Conservation (phyloP, 2,329 filamentous ascomycete genomes). For the Sporothrix protearum region DNA sequence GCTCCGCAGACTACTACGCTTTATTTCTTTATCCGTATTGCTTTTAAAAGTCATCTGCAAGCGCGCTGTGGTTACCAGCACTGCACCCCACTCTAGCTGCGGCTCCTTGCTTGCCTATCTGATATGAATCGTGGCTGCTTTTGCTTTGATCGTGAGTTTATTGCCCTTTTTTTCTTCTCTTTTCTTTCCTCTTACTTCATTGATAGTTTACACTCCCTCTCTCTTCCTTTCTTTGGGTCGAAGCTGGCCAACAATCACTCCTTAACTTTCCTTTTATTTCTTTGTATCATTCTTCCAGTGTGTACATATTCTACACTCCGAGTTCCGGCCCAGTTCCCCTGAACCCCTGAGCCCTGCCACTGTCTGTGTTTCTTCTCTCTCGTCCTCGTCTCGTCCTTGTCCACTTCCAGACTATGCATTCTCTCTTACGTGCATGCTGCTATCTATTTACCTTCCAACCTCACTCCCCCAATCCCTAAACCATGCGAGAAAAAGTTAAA, state of each 20-base stretch:
- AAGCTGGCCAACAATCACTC: neutral
- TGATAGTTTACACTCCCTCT: no score
- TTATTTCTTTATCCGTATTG: neutral
- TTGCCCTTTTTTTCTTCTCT: neutral
- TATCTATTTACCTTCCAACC: neutral
- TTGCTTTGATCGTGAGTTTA: neutral
- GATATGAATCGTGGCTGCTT: neutral
- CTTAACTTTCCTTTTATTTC: neutral
- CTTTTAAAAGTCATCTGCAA: neutral
- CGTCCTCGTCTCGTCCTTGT: neutral
- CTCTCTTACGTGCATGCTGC: neutral
- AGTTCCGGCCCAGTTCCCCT: conserved; percentile 6
- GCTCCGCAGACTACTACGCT: conserved; percentile 2
- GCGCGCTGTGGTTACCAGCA: neutral
- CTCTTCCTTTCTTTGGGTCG: neutral
- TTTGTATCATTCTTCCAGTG: neutral
- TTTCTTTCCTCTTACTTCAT: no score
- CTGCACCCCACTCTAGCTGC: neutral
- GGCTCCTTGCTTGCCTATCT: neutral
- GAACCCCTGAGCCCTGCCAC: conserved; percentile 23
- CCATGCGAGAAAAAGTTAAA: neutral
- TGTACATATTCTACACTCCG: conserved; percentile 6
- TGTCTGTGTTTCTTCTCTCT: conserved; percentile 20
- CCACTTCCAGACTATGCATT: neutral
- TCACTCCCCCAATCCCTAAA: neutral